phyloP scores from a whole-genome alignment of 2,329 filamentous ascomycete genomes.

The Bipolaris victoriae region DNA sequence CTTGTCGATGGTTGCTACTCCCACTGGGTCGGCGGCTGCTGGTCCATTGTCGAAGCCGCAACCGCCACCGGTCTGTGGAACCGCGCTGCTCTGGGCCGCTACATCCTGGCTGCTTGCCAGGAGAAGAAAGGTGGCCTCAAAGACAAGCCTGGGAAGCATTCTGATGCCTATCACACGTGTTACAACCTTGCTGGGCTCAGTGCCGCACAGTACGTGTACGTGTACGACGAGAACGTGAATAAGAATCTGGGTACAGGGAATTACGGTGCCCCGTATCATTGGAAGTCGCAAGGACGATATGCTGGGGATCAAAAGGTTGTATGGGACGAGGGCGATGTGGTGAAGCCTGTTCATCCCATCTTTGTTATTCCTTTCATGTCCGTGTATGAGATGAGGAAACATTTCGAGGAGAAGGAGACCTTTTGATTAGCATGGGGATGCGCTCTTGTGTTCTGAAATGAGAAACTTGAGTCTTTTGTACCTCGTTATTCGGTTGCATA shows the following conservation, averaged over 20 bases:
- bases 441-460: neutral
- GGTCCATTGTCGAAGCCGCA: slow-evolving; percentile 85
- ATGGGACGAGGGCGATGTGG: slow-evolving; percentile 73
- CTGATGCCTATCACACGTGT: slow-evolving; percentile 91
- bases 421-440: neutral
- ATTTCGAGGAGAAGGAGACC: slow-evolving; percentile 66
- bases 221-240: slow-evolving; percentile 51
- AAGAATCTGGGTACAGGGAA: slow-evolving; percentile 33
- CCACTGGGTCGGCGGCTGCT: slow-evolving; percentile 96
- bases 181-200: slow-evolving; percentile 89
- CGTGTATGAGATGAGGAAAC: slow-evolving; percentile 68
- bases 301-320: slow-evolving; percentile 57
- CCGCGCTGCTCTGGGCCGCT: slow-evolving; percentile 82
- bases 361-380: slow-evolving; percentile 79
- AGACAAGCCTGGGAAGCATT: slow-evolving; percentile 88
- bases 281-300: slow-evolving; percentile 54
- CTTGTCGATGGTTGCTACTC: slow-evolving; percentile 98
- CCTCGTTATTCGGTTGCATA: neutral
- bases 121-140: slow-evolving; percentile 79
- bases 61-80: slow-evolving; percentile 68
- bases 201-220: slow-evolving; percentile 72
- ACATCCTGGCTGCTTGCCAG: slow-evolving; percentile 90
- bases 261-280: slow-evolving; percentile 53
- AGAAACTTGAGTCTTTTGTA: neutral
- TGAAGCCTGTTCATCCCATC: slow-evolving; percentile 78